Conservation (phyloP, 371 early-diverging fungal species). For the Smittium mucronatum region DNA sequence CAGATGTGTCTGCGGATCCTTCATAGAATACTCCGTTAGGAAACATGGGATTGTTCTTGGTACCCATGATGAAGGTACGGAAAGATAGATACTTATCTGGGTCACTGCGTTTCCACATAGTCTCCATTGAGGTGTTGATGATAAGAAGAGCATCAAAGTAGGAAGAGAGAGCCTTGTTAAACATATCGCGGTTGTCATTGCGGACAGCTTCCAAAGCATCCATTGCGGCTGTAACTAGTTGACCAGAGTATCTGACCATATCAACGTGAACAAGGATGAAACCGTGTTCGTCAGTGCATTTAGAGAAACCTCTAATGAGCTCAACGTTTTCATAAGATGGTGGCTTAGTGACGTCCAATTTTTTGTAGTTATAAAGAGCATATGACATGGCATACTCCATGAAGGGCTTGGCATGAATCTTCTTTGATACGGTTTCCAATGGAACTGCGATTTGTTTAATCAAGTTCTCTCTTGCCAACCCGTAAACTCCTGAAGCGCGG, state of each 20-base stretch:
- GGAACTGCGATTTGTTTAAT: conserved; percentile 73
- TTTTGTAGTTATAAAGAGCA: conserved; percentile 68
- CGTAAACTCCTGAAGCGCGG: conserved; percentile 54
- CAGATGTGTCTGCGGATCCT: conserved; percentile 30
- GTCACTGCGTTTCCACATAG: conserved; percentile 58
- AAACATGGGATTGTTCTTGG: conserved; percentile 79
- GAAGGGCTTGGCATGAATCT: conserved; percentile 65
- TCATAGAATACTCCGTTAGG: conserved; percentile 75
- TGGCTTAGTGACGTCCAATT: conserved; percentile 41
- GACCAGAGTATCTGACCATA: conserved; percentile 64
- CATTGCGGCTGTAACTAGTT: conserved; percentile 44
- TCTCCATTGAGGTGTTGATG: conserved; percentile 64
- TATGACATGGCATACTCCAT: conserved; percentile 70
- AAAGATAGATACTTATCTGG: conserved; percentile 67
- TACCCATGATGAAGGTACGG: conserved; percentile 81
- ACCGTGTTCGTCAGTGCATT: conserved; percentile 54
- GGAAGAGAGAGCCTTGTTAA: conserved; percentile 42
- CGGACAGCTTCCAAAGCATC: conserved; percentile 43
- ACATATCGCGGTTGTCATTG: conserved; percentile 39
- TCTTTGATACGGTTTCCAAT: conserved; percentile 48
- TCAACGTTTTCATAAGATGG: conserved; percentile 56
- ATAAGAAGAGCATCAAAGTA: conserved; percentile 44
- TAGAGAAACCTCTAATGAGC: conserved; percentile 62
- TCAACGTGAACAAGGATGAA: conserved; percentile 74
- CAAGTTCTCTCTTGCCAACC: conserved; percentile 57